Evolutionary conservation across 768 basidiomycete genomes (phyloP).

Genomic region (Leccinum barrowsii): DNA sequence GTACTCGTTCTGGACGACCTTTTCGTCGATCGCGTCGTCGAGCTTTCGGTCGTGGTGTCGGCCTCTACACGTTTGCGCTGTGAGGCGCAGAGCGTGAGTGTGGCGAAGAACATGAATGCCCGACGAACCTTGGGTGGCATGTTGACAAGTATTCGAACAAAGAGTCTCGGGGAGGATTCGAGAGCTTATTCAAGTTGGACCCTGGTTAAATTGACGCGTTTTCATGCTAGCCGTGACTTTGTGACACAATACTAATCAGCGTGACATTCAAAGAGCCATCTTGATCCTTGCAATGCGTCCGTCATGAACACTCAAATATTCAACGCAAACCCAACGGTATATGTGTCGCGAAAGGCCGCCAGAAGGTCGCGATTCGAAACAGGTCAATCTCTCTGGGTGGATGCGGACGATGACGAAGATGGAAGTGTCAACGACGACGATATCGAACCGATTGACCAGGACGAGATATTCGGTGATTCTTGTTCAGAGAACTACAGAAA

Average conservation of each 20-base stretch:
- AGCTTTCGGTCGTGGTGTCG: conserved; percentile 21
- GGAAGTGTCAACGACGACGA: conserved; percentile 34
- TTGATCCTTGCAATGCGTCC: background rate
- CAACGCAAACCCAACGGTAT: conserved; percentile 90
- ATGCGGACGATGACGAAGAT: conserved; percentile 41
- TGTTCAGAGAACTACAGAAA: background rate
- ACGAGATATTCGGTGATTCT: conserved; percentile 84
- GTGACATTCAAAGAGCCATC: conserved; percentile 13
- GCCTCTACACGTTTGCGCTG: conserved; percentile 62
- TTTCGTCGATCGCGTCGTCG: conserved; percentile 43
- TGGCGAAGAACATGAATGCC: background rate
- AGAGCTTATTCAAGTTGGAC: background rate
- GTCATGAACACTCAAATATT: conserved; percentile 45
- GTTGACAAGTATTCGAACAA: background rate
- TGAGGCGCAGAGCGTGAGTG: conserved; percentile 15
- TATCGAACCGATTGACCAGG: conserved; percentile 75
- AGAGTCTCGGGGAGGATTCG: background rate
- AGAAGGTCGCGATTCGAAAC: conserved; percentile 40
- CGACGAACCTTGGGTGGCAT: conserved; percentile 39
- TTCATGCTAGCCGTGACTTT: conserved; percentile 6
- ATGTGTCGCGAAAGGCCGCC: conserved; percentile 46
- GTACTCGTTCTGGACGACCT: conserved; percentile 40
- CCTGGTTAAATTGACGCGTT: conserved; percentile 19
- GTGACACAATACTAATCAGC: conserved; percentile 11
- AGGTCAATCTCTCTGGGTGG: conserved; percentile 60